Conservation (phyloP, 1,284 basidiomycete species). For the Fomes fomentarius region DNA sequence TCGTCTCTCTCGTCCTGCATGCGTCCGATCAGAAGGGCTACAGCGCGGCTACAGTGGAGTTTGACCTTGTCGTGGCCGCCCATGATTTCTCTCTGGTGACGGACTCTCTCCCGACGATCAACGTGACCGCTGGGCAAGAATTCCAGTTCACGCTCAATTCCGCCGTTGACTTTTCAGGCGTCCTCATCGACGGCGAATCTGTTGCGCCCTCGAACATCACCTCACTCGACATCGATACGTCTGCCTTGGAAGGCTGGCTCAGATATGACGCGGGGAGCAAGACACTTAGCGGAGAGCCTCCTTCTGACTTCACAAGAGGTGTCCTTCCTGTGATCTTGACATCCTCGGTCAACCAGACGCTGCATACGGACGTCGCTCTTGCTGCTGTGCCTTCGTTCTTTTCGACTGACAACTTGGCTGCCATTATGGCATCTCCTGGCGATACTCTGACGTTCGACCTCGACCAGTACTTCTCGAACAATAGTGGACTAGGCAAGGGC, state of each 20-base stretch:
- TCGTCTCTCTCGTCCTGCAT: conserved; percentile 58
- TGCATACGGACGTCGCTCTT: conserved; percentile 64
- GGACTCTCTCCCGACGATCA: conserved; percentile 60
- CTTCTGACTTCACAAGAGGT: conserved; percentile 39
- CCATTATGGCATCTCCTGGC: conserved; percentile 52
- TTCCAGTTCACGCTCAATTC: conserved; percentile 66
- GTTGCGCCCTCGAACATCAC: conserved; percentile 58
- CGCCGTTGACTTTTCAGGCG: conserved; percentile 58
- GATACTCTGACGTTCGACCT: conserved; percentile 53
- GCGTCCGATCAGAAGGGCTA: conserved; percentile 72
- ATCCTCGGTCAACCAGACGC: conserved; percentile 67
- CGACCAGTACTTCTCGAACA: conserved; percentile 54
- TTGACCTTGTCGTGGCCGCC: conserved; percentile 60
- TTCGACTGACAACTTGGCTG: conserved; percentile 54
- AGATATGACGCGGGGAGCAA: conserved; percentile 57
- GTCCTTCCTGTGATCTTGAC: conserved; percentile 64
- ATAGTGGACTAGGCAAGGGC: conserved; percentile 35
- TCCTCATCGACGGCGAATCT: conserved; percentile 62
- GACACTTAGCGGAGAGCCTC: conserved; percentile 68
- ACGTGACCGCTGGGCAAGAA: conserved; percentile 56
- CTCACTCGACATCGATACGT: conserved; percentile 58
- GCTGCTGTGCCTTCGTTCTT: conserved; percentile 74
- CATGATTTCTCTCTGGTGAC: conserved; percentile 64
- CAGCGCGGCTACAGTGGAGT: conserved; percentile 51
- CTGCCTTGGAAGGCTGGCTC: conserved; percentile 62